These are phyloP conservation scores for Amborella trichopoda DNA, from an alignment of 164 flowering plant species.

Conservation along the genomic window DNA sequence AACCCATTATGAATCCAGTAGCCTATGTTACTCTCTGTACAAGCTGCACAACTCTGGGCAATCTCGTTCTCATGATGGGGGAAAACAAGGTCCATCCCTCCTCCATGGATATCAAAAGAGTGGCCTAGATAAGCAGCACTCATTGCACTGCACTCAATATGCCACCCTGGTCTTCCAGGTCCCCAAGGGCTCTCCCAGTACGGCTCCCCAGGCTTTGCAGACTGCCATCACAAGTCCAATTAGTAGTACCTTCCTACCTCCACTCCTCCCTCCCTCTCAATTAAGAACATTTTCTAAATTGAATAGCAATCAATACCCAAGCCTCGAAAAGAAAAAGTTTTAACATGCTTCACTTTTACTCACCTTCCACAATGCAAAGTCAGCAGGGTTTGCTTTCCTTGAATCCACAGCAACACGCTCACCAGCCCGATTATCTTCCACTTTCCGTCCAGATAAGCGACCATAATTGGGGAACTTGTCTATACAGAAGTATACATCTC, in stretches of 20 bases:
- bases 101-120: slow-evolving; percentile 95
- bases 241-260: no score
- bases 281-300: no score
- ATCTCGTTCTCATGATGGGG: slow-evolving; percentile 99
- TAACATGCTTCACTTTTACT: no score
- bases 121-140: slow-evolving; percentile 87
- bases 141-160: slow-evolving; percentile 99
- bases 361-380: slow-evolving; percentile 97
- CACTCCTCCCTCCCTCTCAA: no score
- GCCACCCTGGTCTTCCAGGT: slow-evolving; percentile 99
- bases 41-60: slow-evolving; percentile 97
- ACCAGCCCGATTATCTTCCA: slow-evolving; percentile 94
- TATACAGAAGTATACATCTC: slow-evolving; percentile 90
- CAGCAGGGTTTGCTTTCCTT: slow-evolving; percentile 87
- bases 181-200: slow-evolving; percentile 99
- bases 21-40: slow-evolving; percentile 47
- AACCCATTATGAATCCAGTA: slow-evolving; percentile 98
- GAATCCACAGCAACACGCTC: slow-evolving; percentile 83
- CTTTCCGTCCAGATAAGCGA: slow-evolving; percentile 61
- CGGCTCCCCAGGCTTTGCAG: slow-evolving; percentile 87
- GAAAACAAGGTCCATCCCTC: slow-evolving; percentile 96
- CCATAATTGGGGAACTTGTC: slow-evolving; percentile 80
- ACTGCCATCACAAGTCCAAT: slow-evolving; percentile 55
- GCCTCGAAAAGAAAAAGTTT: background rate
- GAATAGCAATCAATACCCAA: no score